Evolutionary conservation across 805 yeast genomes (phyloP), one percentile per base, ranked within the genome.

Genomic region (Saturnispora zaruensis): DNA sequence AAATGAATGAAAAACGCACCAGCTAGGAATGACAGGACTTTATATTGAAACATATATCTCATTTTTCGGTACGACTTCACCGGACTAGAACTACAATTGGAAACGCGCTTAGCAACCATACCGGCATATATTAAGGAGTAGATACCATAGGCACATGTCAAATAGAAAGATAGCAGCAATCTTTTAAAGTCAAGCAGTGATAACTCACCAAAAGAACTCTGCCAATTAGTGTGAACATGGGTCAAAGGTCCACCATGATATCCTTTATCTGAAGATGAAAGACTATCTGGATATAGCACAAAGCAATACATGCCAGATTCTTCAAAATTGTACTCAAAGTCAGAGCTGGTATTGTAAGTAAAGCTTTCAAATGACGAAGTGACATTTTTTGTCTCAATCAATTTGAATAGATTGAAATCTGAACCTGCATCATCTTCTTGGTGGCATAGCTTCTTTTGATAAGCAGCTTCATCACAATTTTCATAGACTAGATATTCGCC

Each of bases 191-290:
- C 68, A 14, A 58, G 56, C 5, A 59, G 59, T 16, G 58, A 42
- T 34, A 66, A 53, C 33, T 56, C 50, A 30, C 69, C 69, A 51
- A 54, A 64, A 4, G 64, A 53, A 51, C 64, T 68, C 23, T 51
- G 55, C 69, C 69, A 66, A 41, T 60, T 62, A 25, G 64, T 57
- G 24, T 37, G 4, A 20, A 37, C 30, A 2, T 4, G 11, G 14
- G 23, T 13, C 16, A 37, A 37, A 7, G 9, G 6, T 6, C n/a
- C 18, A 21, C 7, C 7, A 2, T 3, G 20, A 20, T 37, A 8
- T 20, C 11, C 26, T 20, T 37, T 21, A 3, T 6, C 5, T 23
- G 24, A 24, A n/a, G 48, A 46, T 2, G 58, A 53, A 8, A 60
- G 45, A 2, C 50, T 48, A 6, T 53, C 41, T 21, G 60, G 52